phyloP scores from a whole-genome alignment of 202 grass and related monocot genomes.

The Cymbopogon flexuosus region DNA sequence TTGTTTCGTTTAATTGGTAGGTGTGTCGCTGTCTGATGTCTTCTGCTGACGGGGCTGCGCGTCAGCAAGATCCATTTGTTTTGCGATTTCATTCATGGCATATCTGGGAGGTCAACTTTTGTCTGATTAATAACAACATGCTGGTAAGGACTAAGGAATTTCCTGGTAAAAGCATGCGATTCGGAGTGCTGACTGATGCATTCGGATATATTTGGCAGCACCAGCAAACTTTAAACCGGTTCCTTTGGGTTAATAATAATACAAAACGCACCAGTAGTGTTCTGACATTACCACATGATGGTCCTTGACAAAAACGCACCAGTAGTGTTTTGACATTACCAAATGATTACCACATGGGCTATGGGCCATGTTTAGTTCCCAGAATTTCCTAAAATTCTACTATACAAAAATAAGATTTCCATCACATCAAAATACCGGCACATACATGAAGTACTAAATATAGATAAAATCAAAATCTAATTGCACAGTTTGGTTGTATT shows the following conservation, averaged over 20 bases:
- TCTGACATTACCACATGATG: neutral
- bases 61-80: neutral
- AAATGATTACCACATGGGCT: too few species aligned
- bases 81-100: neutral
- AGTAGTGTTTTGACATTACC: too few species aligned
- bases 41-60: neutral
- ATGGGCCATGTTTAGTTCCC: too few species aligned
- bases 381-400: too few species aligned
- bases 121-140: neutral
- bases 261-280: neutral
- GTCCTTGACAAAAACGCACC: neutral
- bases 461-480: too few species aligned
- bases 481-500: too few species aligned
- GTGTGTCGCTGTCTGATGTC: neutral
- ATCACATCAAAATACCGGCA: too few species aligned
- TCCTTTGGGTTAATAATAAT: neutral
- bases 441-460: too few species aligned
- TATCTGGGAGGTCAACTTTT: neutral
- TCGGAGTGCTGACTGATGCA: neutral
- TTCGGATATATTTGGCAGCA: constrained; percentile 3
- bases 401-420: too few species aligned
- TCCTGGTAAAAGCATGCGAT: neutral
- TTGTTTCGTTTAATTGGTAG: neutral
- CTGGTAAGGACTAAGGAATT: neutral
- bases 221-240: neutral